A percentile compares a stretch with the other conserved stretches of the same genome.
Evolutionary conservation across 2,329 filamentous ascomycete species (phyloP).

Genomic region (Fusarium drepaniforme): DNA sequence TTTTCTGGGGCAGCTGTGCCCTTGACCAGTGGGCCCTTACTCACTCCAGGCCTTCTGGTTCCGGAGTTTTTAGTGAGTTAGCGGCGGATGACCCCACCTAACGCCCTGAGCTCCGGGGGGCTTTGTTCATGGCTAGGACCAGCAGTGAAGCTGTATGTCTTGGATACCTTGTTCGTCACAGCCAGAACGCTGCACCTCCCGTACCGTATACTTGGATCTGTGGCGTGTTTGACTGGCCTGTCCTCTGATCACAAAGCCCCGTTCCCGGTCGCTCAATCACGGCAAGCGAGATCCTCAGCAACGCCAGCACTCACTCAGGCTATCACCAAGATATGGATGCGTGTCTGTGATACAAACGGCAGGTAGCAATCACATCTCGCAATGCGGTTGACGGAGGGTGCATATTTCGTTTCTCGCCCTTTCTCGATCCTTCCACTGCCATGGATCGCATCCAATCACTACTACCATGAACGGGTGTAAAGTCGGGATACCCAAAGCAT

Average conservation of each 20-base stretch:
- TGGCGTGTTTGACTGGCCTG: slow-evolving; percentile 26
- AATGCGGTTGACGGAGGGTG: slow-evolving; percentile 1
- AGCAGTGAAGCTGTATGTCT: background rate
- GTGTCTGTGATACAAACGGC: slow-evolving; percentile 15
- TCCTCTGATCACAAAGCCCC: slow-evolving; percentile 5
- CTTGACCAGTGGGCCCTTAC: background rate
- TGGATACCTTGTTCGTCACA: background rate
- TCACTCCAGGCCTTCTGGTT: background rate
- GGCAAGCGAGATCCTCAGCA: background rate
- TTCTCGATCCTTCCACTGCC: slow-evolving; percentile 29
- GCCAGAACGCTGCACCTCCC: background rate
- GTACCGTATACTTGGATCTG: slow-evolving; percentile 20
- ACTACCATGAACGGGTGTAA: background rate
- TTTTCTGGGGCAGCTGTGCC: slow-evolving; percentile 27
- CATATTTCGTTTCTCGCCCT: slow-evolving; percentile 12
- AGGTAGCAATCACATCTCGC: background rate
- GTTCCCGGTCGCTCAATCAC: slow-evolving; percentile 6
- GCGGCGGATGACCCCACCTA: slow-evolving; percentile 10
- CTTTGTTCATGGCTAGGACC: slow-evolving; percentile 6
- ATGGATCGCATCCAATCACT: slow-evolving; percentile 20
- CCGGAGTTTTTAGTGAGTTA: background rate
- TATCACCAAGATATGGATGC: slow-evolving; percentile 7
- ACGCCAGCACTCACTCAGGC: background rate
- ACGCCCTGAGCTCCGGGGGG: slow-evolving; percentile 3
- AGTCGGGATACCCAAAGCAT: slow-evolving; percentile 35